A percentile compares a stretch with the other conserved stretches of the same genome.
Conservation (phyloP, 2,329 filamentous ascomycete species). For the Didymella lethalis region DNA sequence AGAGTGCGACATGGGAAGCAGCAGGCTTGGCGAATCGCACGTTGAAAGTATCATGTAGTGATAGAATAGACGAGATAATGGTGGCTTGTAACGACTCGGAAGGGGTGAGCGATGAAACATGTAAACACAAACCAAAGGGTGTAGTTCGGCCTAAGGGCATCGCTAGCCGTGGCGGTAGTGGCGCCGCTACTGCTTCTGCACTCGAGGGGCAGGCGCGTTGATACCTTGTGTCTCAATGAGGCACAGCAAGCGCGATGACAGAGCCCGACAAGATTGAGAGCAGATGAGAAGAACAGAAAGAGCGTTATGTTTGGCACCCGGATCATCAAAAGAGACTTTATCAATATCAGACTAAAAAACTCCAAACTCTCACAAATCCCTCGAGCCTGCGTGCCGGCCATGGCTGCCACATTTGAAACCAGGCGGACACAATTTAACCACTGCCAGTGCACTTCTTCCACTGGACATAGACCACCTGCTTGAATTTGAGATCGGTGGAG, state of each 20-base stretch:
- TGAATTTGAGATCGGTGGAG: slow-evolving; percentile 60
- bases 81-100: background rate
- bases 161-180: background rate
- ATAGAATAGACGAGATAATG: background rate
- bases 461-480: slow-evolving; percentile 54
- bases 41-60: background rate
- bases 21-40: no score
- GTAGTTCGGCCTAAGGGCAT: background rate
- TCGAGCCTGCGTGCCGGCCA: no score
- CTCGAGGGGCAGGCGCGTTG: background rate
- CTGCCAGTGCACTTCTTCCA: slow-evolving; percentile 53
- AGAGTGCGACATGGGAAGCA: background rate
- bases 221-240: background rate
- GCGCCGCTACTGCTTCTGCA: background rate
- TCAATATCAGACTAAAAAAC: background rate
- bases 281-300: background rate
- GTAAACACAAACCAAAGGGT: background rate
- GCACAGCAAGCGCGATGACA: background rate
- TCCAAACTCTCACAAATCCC: background rate
- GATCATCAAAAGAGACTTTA: background rate
- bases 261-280: background rate
- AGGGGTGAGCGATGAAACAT: background rate
- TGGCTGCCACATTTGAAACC: background rate
- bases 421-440: background rate
- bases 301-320: background rate